phyloP scores from a whole-genome alignment of 805 yeast species.

The Lipomyces spencermartinsiae region DNA sequence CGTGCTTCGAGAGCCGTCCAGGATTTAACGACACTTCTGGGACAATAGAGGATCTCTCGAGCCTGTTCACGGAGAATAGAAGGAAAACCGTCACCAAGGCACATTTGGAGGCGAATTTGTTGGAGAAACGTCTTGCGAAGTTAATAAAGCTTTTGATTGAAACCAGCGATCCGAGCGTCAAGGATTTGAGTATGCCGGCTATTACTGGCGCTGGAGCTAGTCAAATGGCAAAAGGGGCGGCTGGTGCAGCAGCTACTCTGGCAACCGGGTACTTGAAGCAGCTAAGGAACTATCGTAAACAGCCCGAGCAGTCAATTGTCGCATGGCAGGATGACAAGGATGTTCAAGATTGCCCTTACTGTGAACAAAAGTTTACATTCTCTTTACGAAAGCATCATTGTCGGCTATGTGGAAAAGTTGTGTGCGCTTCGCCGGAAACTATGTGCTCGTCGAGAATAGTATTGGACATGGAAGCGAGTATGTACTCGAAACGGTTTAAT shows the following conservation, averaged over 20 bases:
- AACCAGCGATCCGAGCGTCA: conserved; percentile 39
- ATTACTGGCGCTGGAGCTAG: conserved; percentile 39
- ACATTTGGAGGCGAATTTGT: conserved; percentile 59
- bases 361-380: conserved; percentile 63
- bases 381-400: conserved; percentile 85
- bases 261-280: conserved; percentile 38
- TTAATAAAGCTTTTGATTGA: conserved; percentile 27
- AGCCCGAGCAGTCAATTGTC: conserved; percentile 56
- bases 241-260: conserved; percentile 24
- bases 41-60: conserved; percentile 53
- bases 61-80: conserved; percentile 53
- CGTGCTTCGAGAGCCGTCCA: conserved; percentile 63
- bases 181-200: conserved; percentile 27
- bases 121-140: conserved; percentile 61
- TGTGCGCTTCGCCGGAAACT: conserved; percentile 69
- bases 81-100: conserved; percentile 53
- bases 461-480: conserved; percentile 32
- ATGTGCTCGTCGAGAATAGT: conserved; percentile 71
- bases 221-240: conserved; percentile 41
- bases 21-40: conserved; percentile 58
- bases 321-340: conserved; percentile 69
- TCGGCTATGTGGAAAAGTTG: conserved; percentile 80
- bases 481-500: neutral
- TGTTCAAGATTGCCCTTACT: conserved; percentile 64
- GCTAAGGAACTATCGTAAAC: conserved; percentile 44